phyloP scores from a whole-genome alignment of 2,329 filamentous ascomycete genomes.

The Pleomassaria siparia region DNA sequence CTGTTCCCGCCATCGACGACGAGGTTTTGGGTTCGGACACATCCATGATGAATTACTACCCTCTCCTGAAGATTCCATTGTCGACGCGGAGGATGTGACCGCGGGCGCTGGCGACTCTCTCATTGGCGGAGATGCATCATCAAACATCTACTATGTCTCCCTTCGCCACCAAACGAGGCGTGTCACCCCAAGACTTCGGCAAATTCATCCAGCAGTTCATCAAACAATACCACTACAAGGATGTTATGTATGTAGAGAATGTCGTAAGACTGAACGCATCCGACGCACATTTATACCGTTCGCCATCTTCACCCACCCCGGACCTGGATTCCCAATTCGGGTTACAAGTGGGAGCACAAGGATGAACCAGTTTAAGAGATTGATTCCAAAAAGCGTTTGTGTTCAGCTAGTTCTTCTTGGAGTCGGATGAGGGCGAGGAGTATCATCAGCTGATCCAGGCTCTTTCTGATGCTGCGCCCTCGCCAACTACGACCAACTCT shows the following conservation, averaged over 20 bases:
- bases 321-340: no score
- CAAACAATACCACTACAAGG: background rate
- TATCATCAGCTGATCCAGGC: background rate
- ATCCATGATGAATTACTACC: background rate
- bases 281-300: no score
- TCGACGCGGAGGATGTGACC: no score
- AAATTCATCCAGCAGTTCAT: background rate
- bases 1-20: background rate
- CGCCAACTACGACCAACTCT: background rate
- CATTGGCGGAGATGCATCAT: background rate
- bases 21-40: background rate
- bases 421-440: conserved; percentile 4
- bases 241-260: no score
- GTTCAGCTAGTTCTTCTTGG: background rate
- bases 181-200: background rate
- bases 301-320: no score
- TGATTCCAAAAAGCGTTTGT: no score
- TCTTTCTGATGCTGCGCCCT: background rate
- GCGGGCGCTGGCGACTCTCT: background rate
- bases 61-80: background rate
- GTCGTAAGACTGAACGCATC: no score
- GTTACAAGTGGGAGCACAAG: no score
- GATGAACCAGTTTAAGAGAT: no score
- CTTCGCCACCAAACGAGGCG: background rate
- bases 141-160: background rate